Evolutionary conservation across 345 rosid genomes (phyloP), one percentile per base, ranked within the genome.

Genomic region (Lumnitzera littorea): DNA sequence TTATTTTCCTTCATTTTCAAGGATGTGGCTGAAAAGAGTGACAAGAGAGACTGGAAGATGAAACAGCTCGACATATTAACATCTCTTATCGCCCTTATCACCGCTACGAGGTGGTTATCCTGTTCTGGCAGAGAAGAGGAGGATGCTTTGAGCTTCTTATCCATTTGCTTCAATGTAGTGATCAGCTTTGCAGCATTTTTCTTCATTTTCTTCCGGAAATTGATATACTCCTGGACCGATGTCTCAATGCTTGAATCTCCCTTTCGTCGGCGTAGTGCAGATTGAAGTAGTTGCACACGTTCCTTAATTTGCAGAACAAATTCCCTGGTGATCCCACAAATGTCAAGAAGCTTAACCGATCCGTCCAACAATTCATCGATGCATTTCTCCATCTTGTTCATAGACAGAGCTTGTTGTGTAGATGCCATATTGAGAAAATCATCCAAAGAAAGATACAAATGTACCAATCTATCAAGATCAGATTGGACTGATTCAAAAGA

Each of bases 351-450:
- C 76, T 61, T 79, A 31, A 86, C 77, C 0, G 90, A 88, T 48
- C 68, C 83, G 61, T 88, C 96, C 70, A 88, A 67, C 50, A 88
- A 55, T 49, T 75, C 78, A 14, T 84, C 81, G 9, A 77, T 51
- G 62, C 75, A 76, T 56, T 72, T 76, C 56, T 53, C 76, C 24
- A 55, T 49, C 62, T 46, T 63, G 60, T 65, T 57, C 59, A 51
- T 63, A 46, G 73, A 70, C 53, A 91, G 61, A 53, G 76, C 73
- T 66, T 82, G 67, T 65, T 66, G 88, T 2, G 90, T 78, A 17
- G 88, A 77, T 13, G 77, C 53, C 84, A 84, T 55, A 67, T 66
- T 77, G n/a, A 91, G 80, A 56, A 88, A 74, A 57, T 81, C 87
- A 13, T 77, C 80, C 50, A 75, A 13, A 51, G 77, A 70, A 9